Conservation (phyloP, 1,139 yeast species). For the Yamadazyma triangularis region DNA sequence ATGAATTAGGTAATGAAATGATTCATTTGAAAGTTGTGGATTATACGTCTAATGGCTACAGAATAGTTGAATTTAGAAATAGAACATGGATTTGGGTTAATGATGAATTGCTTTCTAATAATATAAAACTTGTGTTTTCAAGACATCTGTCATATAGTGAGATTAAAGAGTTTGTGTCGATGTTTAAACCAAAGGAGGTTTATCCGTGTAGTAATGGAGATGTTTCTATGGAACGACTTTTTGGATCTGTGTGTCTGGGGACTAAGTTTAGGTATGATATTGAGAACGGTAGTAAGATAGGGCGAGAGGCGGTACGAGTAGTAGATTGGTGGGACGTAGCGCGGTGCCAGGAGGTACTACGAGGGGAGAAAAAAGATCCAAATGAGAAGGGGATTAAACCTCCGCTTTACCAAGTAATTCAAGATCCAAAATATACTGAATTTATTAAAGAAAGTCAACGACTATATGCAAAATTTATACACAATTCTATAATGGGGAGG, state of each 20-base stretch:
- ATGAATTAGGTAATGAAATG: constrained; percentile 13
- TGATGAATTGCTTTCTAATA: constrained; percentile 33
- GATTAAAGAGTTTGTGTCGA: constrained; percentile 28
- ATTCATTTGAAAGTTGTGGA: constrained; percentile 12
- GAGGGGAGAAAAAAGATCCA: too few species aligned
- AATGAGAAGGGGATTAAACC: too few species aligned
- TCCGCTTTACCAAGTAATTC: too few species aligned
- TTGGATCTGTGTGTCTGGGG: constrained; percentile 44
- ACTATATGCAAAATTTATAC: constrained; percentile 5
- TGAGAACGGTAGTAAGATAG: constrained; percentile 16
- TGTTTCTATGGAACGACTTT: constrained; percentile 37
- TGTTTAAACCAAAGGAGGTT: constrained; percentile 41
- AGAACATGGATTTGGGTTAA: constrained; percentile 27
- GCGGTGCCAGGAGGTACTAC: too few species aligned
- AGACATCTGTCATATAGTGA: constrained; percentile 55
- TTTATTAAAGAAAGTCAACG: constrained; percentile 9
- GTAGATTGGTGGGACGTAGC: too few species aligned
- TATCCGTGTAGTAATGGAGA: constrained; percentile 44
- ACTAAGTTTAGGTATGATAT: constrained; percentile 34
- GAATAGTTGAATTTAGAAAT: constrained; percentile 18
- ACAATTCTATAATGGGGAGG: too few species aligned
- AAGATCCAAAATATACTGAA: too few species aligned
- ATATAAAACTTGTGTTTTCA: constrained; percentile 41
- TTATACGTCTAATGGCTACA: constrained; percentile 20
- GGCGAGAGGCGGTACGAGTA: too few species aligned